Base-by-base conservation (phyloP, 2,329 filamentous ascomycete genomes). In the Blastomyces gilchristii region DNA sequence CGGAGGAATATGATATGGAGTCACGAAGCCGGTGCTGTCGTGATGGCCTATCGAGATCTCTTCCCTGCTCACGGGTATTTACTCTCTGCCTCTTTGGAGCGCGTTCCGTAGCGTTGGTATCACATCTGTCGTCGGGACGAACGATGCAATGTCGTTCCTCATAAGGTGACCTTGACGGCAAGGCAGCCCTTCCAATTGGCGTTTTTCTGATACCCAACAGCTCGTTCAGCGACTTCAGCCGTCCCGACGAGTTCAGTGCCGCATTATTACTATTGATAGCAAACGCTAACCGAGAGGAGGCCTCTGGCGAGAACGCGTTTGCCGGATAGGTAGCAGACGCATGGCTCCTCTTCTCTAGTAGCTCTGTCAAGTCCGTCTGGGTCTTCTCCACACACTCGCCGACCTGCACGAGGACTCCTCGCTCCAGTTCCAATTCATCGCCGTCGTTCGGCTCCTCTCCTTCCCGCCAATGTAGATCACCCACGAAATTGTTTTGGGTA, bases 401-500 rank as follows among this genome's bases (percentile, higher is more conserved):
- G 1, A 96, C 90, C 74, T 96, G 86, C 12, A 97, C 88, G 63
- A 95, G 81, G 37, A 89, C 83, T 1, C 85, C 85, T 58, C 87
- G 87, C 68, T 96, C 91, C 61, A 97, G 79, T 63, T 85, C 82
- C 61, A 97, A 73, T 74, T 96, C 91, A 65, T 96, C 90, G 6
- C 91, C 92, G 64, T 94, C 89, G 43, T 84, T 83, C 28, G 96
- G 78, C n/a, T 83, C 82, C 47, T 82, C 82, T 61, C 83, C 82
- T 56, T 86, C 82, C 53, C 85, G 85, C 87, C 89, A 94, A 75
- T 96, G 90, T 41, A 86, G 85, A 73, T 96, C 92, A 2, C 91
- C 92, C 37, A 97, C 82, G 67, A 87, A 90, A 72, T 92, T 90
- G 0, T 89, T 85, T 2, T 84, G 80, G 57, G 90, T 86, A 73